Base-by-base conservation (phyloP, 345 rosid genomes). In the Gossypium ekmanianum region DNA sequence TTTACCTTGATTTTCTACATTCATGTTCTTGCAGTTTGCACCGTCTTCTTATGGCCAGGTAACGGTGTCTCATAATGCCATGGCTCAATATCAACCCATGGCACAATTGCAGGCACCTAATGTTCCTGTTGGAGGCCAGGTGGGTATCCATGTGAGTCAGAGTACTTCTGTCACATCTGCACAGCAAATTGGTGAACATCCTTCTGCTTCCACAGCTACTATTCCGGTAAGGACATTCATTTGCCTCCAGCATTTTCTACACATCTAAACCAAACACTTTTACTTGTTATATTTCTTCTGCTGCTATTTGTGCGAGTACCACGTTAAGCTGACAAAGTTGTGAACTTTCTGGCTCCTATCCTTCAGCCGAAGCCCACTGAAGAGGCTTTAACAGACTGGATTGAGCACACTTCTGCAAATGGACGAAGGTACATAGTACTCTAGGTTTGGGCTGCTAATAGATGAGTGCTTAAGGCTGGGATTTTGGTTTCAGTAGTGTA, bases 391-490 rank as follows among this genome's bases (percentile, higher is more conserved):
- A 83, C 87, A 63, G 93, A 93, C 75, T 95, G 99, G 99, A 83
- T 84, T 75, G 98, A 93, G 83, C 99, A 95, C 81, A 76, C 81
- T 43, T 86, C 94, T 83, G 85, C 90, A 16, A 90, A 87, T 82
- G 97, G 99, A 82, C 87, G 87, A 83, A 91, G 88, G 99, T 95
- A 85, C 75, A 64, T 71, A 34, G 56, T 66, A 43, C 62, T 61
- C 74, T 72, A 12, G 17, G 56, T 2, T 12, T 59, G n/a, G 22
- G 55, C 17, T 73, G 54, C 68, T 26, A 27, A n/a, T 43, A 24
- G 55, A 22, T 73, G 29, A 45, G 39, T 14, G 41, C 44, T 44
- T 59, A 61, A 43, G 43, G 54, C 39, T 45, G n/a, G 61, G 8
- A 73, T 14, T 73, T 22, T 59, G 52, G 51, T 47, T 47, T 67